These are phyloP conservation scores for Phytophthora lateralis DNA, from an alignment of 352 stramenopile species.

Conservation along the genomic window DNA sequence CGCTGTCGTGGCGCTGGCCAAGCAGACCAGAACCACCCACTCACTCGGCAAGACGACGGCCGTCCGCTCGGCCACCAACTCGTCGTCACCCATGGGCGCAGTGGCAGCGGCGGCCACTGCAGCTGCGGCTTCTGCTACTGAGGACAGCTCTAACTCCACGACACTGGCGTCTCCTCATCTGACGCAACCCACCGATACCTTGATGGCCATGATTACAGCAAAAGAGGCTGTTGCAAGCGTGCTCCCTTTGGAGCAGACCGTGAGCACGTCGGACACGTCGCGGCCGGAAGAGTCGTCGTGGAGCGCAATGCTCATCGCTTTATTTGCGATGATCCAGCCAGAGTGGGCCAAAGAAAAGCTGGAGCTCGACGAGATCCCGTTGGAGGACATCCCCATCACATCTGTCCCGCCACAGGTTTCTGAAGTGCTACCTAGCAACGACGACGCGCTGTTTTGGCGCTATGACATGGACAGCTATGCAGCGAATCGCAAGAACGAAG, in stretches of 20 bases:
- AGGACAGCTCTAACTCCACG: slow-evolving; percentile 15
- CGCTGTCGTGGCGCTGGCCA: slow-evolving; percentile 21
- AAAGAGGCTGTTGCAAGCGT: slow-evolving; percentile 8
- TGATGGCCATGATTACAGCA: slow-evolving; percentile 2
- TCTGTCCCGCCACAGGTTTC: slow-evolving; percentile 59
- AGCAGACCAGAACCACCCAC: slow-evolving; percentile 8
- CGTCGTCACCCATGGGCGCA: slow-evolving; percentile 15
- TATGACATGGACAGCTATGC: slow-evolving; percentile 78
- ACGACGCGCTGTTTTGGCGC: slow-evolving; percentile 56
- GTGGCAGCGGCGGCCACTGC: slow-evolving; percentile 7
- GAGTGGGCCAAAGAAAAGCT: slow-evolving; percentile 57
- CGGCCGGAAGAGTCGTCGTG: slow-evolving; percentile 37
- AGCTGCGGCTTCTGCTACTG: slow-evolving; percentile 7
- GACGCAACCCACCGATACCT: slow-evolving; percentile 3
- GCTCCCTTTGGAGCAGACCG: slow-evolving; percentile 8
- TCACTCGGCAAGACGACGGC: slow-evolving; percentile 21
- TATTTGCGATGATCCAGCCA: slow-evolving; percentile 68
- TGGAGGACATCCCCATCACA: slow-evolving; percentile 54
- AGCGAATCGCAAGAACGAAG: slow-evolving; percentile 68
- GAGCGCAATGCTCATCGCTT: slow-evolving; percentile 59
- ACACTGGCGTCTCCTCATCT: slow-evolving; percentile 9
- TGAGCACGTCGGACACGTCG: slow-evolving; percentile 11
- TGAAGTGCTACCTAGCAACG: slow-evolving; percentile 49
- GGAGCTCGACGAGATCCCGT: slow-evolving; percentile 38
- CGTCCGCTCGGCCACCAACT: slow-evolving; percentile 31